A percentile compares a stretch with the other conserved stretches of the same genome.
Evolutionary conservation across 1,284 basidiomycete species (phyloP).

Genomic region (Boletus sp.): DNA sequence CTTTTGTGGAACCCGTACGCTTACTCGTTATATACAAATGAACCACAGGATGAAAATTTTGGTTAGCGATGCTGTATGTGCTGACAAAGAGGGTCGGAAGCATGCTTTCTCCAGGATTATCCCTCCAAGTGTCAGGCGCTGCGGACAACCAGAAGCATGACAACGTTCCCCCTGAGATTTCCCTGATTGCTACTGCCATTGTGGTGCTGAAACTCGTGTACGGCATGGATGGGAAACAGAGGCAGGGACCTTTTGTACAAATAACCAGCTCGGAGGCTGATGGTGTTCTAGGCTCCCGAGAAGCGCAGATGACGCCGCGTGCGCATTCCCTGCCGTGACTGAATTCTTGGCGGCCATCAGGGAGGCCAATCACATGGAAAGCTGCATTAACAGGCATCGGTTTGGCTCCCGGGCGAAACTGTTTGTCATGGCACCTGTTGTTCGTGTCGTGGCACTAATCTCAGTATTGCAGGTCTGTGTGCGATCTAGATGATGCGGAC

Average conservation of each 20-base stretch:
- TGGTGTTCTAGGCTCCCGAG: constrained; percentile 42
- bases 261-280: constrained; percentile 10
- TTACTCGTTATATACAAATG: constrained; percentile 6
- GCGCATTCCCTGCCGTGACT: constrained; percentile 53
- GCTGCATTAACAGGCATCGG: constrained; percentile 28
- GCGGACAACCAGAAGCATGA: constrained; percentile 51
- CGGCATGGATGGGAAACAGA: constrained; percentile 68
- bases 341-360: constrained; percentile 52
- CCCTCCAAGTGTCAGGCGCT: constrained; percentile 50
- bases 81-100: constrained; percentile 56
- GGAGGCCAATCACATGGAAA: constrained; percentile 36
- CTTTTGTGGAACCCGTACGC: constrained; percentile 76
- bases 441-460: constrained; percentile 13
- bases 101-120: constrained; percentile 58
- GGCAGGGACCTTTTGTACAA: constrained; percentile 38
- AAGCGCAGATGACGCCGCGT: constrained; percentile 52
- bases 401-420: constrained; percentile 36
- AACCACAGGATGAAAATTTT: constrained; percentile 5
- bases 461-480: constrained; percentile 44
- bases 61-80: constrained; percentile 57
- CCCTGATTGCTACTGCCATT: constrained; percentile 60
- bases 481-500: constrained; percentile 48
- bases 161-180: constrained; percentile 72
- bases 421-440: constrained; percentile 26
- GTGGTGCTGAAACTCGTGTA: constrained; percentile 81